Conservation (phyloP, 1,139 yeast genomes). For the Yamadazyma kanchanaburiensis region DNA sequence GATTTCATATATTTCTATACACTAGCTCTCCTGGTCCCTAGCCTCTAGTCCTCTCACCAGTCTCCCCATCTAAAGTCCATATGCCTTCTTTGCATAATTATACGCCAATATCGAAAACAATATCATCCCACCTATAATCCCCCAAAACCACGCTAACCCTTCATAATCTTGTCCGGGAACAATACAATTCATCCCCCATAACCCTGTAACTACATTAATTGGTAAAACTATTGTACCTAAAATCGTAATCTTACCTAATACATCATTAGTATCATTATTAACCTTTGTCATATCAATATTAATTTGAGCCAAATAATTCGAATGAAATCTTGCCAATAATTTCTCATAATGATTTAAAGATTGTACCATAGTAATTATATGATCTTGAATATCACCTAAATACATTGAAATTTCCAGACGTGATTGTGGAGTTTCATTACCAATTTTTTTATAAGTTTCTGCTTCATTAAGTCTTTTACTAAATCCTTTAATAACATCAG, state of each 20-base stretch:
- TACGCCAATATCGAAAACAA: constrained; percentile 39
- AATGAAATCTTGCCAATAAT: constrained; percentile 86
- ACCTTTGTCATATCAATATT: constrained; percentile 97
- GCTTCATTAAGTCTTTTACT: constrained; percentile 87
- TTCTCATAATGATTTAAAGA: constrained; percentile 92
- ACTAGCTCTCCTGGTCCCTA: too few relatives aligned
- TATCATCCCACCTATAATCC: constrained; percentile 31
- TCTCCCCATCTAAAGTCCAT: too few relatives aligned
- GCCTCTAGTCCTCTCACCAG: too few relatives aligned
- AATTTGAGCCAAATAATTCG: constrained; percentile 93
- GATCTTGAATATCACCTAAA: constrained; percentile 90
- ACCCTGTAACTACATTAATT: constrained; percentile 88
- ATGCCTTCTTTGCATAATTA: constrained; percentile 40
- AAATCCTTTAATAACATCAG: constrained; percentile 94
- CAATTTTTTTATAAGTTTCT: constrained; percentile 44
- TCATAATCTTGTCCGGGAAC: constrained; percentile 88
- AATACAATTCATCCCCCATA: constrained; percentile 98
- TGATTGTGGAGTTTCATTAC: constrained; percentile 7
- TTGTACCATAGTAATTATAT: constrained; percentile 92
- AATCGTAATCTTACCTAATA: constrained; percentile 87
- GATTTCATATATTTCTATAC: too few relatives aligned
- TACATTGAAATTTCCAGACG: constrained; percentile 71
- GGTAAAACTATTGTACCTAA: constrained; percentile 94
- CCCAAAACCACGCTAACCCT: constrained; percentile 78
- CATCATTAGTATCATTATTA: constrained; percentile 96